Conservation (phyloP, 345 rosid species). For the Luvunga scandens region DNA sequence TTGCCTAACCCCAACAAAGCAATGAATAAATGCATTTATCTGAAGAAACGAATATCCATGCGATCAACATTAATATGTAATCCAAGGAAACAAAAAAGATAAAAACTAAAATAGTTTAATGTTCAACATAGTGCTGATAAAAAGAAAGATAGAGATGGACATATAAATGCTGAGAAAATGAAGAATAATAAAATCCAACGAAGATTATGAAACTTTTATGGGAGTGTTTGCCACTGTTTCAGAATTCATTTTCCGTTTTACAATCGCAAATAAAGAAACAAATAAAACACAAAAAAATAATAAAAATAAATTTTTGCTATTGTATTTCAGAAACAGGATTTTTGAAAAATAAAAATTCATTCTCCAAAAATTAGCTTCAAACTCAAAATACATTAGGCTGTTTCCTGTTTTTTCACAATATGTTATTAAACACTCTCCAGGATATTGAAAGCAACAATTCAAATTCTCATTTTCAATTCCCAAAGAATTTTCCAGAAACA, state of each 20-base stretch:
- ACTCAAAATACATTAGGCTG: background rate
- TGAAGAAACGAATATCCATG: slow-evolving; percentile 22
- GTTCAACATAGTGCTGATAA: background rate
- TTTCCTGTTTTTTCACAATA: background rate
- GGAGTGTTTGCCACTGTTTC: background rate
- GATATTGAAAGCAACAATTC: background rate
- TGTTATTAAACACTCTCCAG: background rate
- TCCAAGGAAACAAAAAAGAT: background rate
- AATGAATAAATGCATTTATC: slow-evolving; percentile 87
- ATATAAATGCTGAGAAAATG: background rate
- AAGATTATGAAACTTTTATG: background rate
- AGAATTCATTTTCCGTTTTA: background rate
- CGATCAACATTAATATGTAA: background rate
- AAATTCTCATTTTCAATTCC: background rate
- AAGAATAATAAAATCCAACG: background rate
- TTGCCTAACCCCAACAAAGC: slow-evolving; percentile 67
- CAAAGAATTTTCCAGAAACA: background rate
- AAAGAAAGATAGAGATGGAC: background rate
- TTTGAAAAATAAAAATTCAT: background rate
- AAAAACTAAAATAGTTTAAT: background rate
- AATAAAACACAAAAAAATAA: background rate
- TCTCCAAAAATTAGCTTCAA: background rate
- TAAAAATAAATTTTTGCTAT: background rate
- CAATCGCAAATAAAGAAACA: background rate
- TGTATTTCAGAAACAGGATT: background rate